A percentile compares a stretch with the other conserved stretches of the same genome.
Evolutionary conservation across 2,329 filamentous ascomycete genomes (phyloP).

Genomic region (Ampelomyces quisqualis): DNA sequence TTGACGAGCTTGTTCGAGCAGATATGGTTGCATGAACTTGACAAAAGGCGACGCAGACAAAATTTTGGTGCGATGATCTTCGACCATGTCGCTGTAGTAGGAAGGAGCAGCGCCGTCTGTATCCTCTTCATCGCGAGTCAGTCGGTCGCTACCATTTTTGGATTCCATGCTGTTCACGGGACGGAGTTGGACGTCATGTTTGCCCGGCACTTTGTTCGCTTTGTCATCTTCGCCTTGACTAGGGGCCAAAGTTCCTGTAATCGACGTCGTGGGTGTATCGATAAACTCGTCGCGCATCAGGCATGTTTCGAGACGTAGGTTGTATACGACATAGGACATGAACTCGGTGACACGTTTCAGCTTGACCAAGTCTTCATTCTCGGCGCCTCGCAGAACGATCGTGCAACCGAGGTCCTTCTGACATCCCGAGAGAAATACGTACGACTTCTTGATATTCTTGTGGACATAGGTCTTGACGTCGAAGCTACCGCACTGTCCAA

Average conservation of each 20-base stretch:
- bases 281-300: constrained; percentile 92
- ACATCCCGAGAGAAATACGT: constrained; percentile 91
- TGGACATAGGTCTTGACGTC: constrained; percentile 96
- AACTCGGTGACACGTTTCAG: constrained; percentile 96
- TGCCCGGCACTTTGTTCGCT: not conserved
- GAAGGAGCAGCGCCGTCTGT: constrained; percentile 81
- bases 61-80: constrained; percentile 89
- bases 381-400: constrained; percentile 82
- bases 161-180: not conserved
- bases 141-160: constrained; percentile 9
- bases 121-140: constrained; percentile 49
- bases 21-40: constrained; percentile 89
- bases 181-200: not conserved
- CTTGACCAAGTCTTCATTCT: constrained; percentile 67
- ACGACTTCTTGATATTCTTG: constrained; percentile 83
- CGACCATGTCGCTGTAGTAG: constrained; percentile 93
- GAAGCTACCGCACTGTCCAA: constrained; percentile 81
- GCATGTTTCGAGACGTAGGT: constrained; percentile 91
- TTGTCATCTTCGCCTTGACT: constrained; percentile 16
- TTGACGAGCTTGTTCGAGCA: constrained; percentile 87
- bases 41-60: constrained; percentile 95
- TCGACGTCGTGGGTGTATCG: constrained; percentile 67
- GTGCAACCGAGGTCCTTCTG: constrained; percentile 89
- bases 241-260: constrained; percentile 40
- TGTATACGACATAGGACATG: constrained; percentile 99